Percentiles rank a stretch among this genome's conserved stretches.
phyloP scores from a whole-genome alignment of 257 asterid genomes.

The Salvia rosmarinus region DNA sequence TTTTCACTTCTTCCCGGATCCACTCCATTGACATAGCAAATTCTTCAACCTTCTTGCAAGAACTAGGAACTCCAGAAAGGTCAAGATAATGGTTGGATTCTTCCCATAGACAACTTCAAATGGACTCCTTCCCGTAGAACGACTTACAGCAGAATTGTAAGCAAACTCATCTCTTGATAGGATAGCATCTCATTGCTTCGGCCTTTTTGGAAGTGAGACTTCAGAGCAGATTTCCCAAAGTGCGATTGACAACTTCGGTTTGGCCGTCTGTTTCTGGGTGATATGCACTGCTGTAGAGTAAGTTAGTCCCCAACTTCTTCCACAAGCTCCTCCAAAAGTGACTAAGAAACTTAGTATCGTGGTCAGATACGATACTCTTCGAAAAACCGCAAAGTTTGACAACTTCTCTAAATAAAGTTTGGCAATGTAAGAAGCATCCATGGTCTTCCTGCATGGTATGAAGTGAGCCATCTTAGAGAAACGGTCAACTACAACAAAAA shows the following conservation, averaged over 20 bases:
- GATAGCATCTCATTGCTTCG: not conserved
- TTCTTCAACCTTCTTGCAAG: not conserved
- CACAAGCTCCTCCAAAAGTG: not conserved
- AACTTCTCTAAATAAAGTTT: not conserved
- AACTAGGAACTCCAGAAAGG: too few species aligned
- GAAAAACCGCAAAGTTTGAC: not conserved
- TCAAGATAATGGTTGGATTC: too few species aligned
- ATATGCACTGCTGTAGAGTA: not conserved
- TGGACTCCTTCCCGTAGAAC: too few species aligned
- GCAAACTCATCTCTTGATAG: not conserved
- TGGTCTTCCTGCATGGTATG: not conserved
- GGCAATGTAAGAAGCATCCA: not conserved
- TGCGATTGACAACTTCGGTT: not conserved
- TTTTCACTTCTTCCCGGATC: not conserved
- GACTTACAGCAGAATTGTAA: not conserved
- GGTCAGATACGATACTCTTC: too few species aligned
- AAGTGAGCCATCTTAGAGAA: not conserved
- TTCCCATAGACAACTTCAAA: too few species aligned
- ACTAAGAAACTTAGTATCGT: not conserved
- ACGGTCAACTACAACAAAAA: not conserved
- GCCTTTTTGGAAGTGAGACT: too few species aligned
- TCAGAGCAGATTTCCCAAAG: too few species aligned
- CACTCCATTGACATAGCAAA: not conserved
- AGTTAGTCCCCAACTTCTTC: not conserved
- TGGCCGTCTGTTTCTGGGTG: not conserved